Conservation (phyloP, 768 basidiomycete genomes). For the Serpula lacrymans region DNA sequence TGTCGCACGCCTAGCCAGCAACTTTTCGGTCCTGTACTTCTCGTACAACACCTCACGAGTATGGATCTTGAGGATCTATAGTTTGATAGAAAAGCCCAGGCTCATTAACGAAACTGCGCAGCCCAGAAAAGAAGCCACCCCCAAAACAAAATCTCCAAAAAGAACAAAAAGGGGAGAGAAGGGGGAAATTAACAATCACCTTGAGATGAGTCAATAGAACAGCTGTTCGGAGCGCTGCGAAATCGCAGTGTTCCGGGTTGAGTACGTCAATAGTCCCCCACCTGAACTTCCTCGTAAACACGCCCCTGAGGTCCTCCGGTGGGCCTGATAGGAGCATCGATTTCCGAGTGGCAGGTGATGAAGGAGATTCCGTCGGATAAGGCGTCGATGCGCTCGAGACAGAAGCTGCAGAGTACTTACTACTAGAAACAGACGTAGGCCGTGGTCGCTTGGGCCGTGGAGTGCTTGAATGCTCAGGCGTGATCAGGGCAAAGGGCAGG, state of each 20-base stretch:
- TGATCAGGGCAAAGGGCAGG: conserved; percentile 78
- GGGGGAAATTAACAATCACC: conserved; percentile 40
- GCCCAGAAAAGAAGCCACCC: neutral
- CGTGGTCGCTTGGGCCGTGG: conserved; percentile 25
- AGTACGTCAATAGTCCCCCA: conserved; percentile 91
- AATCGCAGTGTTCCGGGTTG: conserved; percentile 84
- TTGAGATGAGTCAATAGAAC: conserved; percentile 84
- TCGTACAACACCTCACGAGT: conserved; percentile 93
- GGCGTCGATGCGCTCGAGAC: conserved; percentile 12
- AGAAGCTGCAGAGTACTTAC: conserved; percentile 17
- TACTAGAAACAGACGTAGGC: conserved; percentile 19
- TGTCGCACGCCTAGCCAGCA: conserved; percentile 82
- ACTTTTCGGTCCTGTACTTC: conserved; percentile 87
- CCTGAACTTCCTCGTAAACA: conserved; percentile 74
- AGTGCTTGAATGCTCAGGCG: conserved; percentile 55
- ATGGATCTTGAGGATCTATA: conserved; percentile 72
- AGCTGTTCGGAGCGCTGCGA: conserved; percentile 77
- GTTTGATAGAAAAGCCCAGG: no score
- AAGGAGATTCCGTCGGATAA: conserved; percentile 28
- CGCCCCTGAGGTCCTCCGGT: conserved; percentile 67
- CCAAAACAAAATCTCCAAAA: no score
- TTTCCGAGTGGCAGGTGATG: conserved; percentile 30
- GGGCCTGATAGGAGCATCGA: conserved; percentile 40
- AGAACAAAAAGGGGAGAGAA: conserved; percentile 10
- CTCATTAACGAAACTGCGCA: neutral